Evolutionary conservation across 2,329 filamentous ascomycete genomes (phyloP).

Genomic region (Colletotrichum magnum): DNA sequence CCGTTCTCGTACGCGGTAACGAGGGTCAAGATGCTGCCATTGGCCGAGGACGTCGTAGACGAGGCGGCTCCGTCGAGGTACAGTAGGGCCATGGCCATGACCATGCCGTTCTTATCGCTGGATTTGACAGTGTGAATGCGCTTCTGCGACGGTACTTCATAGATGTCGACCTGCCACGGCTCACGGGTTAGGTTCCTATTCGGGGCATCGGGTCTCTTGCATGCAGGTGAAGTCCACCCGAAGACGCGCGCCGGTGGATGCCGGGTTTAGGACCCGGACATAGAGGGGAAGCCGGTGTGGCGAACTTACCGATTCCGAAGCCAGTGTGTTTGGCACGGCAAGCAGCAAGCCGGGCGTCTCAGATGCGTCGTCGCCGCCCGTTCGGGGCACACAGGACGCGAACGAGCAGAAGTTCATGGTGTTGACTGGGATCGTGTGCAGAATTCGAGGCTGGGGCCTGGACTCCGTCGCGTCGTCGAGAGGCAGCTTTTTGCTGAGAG

Average conservation of each 20-base stretch:
- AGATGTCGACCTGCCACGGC: constrained; percentile 78
- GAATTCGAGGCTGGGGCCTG: constrained; percentile 82
- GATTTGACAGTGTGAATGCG: constrained; percentile 73
- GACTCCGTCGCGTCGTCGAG: constrained; percentile 70
- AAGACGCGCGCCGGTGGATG: neutral
- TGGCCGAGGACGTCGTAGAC: constrained; percentile 14
- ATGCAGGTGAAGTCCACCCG: neutral
- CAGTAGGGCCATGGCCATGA: constrained; percentile 83
- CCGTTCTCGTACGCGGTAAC: constrained; percentile 90
- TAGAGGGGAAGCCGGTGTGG: constrained; percentile 4
- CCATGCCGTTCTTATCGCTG: constrained; percentile 78
- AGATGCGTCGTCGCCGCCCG: constrained; percentile 9
- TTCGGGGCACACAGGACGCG: constrained; percentile 64
- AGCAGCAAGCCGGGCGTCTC: constrained; percentile 65
- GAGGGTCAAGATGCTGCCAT: constrained; percentile 65
- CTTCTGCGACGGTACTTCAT: constrained; percentile 81
- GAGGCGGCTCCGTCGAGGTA: constrained; percentile 56
- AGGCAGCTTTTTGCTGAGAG: constrained; percentile 78
- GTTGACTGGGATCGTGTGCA: constrained; percentile 88
- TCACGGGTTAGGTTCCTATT: constrained; percentile 27
- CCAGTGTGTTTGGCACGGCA: constrained; percentile 84
- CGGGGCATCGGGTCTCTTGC: constrained; percentile 1
- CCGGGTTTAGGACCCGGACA: constrained; percentile 33
- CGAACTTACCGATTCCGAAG: constrained; percentile 75
- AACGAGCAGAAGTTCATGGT: constrained; percentile 97